Evolutionary conservation across 1,139 yeast genomes (phyloP), one percentile per base, ranked within the genome.

Genomic region (Martiniozyma asiatica): DNA sequence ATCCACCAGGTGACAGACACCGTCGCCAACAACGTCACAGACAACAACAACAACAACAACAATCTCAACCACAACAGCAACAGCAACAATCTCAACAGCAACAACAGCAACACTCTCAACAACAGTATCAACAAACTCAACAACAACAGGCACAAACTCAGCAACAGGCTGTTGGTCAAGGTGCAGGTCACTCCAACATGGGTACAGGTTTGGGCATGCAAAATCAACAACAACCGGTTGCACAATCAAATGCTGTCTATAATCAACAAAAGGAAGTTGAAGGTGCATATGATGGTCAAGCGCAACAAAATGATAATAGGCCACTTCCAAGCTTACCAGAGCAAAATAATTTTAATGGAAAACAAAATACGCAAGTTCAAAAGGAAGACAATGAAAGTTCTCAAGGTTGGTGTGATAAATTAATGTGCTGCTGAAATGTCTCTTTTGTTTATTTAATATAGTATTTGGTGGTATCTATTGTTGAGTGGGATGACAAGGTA

Each of bases 1-100:
- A 68, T 39, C 80, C 80, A 14, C 73, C 78, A 22, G 68, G 69
- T 35, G 74, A 68, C 24, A 55, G 70, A 40, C 70, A 66, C 34
- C 62, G 70, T 49, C 65, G 69, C 45, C 71, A 65, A 37, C 58
- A 56, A 37, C 52, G 49, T 35, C 44, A 43, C 26, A 43, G 39
- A 29, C 42, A 33, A 36, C 35, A 30, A 27, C 41, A 23, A 29
- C 40, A 31, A 30, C 31, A 29, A 29, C 38, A 20, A 32, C 40
- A 31, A 35, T 29, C 25, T 18, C 26, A 23, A n/a, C 16, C 13
- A 14, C 33, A 27, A 24, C 29, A 22, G 21, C 31, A 27, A 28
- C 27, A 28, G 14, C 23, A 20, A 15, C 33, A 25, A 19, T 20
- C 12, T 24, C 25, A 35, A 16, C 45, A 36, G 27, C 29, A 24